Conservation (phyloP, 805 yeast genomes). For the Saccharomycopsis sp. region DNA sequence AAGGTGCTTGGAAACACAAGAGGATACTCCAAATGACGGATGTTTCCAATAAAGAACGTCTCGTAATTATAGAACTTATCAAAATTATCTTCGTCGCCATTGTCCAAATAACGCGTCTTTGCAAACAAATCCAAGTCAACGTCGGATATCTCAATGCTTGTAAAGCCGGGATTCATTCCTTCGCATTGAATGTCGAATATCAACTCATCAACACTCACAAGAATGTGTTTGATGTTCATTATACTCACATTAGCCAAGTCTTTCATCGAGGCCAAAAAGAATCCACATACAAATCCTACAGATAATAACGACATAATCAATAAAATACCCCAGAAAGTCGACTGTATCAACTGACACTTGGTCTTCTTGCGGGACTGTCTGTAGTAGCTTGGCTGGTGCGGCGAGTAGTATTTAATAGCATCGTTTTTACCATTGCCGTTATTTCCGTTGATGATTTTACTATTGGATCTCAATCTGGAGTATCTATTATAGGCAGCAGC, state of each 20-base stretch:
- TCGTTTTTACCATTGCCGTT: neutral
- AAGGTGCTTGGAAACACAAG: slow-evolving; percentile 72
- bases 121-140: slow-evolving; percentile 85
- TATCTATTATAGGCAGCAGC: slow-evolving; percentile 8
- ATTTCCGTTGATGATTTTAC: slow-evolving; percentile 15
- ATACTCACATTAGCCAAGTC: slow-evolving; percentile 68
- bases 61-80: slow-evolving; percentile 30
- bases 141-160: slow-evolving; percentile 54
- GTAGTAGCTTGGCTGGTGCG: slow-evolving; percentile 4
- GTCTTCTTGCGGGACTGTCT: neutral
- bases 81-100: slow-evolving; percentile 19
- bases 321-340: slow-evolving; percentile 29
- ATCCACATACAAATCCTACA: slow-evolving; percentile 76
- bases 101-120: slow-evolving; percentile 35
- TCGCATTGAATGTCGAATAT: slow-evolving; percentile 71
- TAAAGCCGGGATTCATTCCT: slow-evolving; percentile 84
- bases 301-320: slow-evolving; percentile 47
- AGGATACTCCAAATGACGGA: slow-evolving; percentile 62
- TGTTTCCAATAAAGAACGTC: slow-evolving; percentile 72
- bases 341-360: slow-evolving; percentile 22
- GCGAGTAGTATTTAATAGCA: neutral
- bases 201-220: slow-evolving; percentile 79
- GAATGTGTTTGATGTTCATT: slow-evolving; percentile 55
- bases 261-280: slow-evolving; percentile 77
- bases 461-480: slow-evolving; percentile 4